phyloP scores from a whole-genome alignment of 2,329 filamentous ascomycete species.

The Trichocomaceae sp. region DNA sequence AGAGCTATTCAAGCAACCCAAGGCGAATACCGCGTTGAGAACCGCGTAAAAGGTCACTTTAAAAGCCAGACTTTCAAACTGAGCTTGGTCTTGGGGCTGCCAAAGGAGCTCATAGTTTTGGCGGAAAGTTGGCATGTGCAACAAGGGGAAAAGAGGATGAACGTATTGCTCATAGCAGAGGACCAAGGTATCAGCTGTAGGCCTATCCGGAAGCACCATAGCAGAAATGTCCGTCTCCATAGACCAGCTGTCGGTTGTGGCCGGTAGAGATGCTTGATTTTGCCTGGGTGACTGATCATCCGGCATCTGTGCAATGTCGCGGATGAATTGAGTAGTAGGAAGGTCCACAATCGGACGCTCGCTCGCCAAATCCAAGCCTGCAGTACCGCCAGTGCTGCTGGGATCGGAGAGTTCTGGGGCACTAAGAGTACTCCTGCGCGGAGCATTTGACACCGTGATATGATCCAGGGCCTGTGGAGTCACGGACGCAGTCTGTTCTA shows the following conservation, averaged over 20 bases:
- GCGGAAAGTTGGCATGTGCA: slow-evolving; percentile 36
- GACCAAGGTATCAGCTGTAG: not conserved
- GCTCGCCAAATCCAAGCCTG: not conserved
- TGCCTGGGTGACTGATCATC: not conserved
- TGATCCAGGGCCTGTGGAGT: not conserved
- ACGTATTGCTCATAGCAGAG: not conserved
- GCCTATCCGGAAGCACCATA: not conserved
- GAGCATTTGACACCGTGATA: not conserved
- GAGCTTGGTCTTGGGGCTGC: slow-evolving; percentile 37
- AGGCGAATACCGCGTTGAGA: slow-evolving; percentile 44
- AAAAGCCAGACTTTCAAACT: slow-evolving; percentile 25
- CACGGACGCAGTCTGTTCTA: not conserved
- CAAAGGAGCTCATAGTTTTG: slow-evolving; percentile 38
- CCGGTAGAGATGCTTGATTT: not conserved
- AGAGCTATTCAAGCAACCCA: slow-evolving; percentile 42
- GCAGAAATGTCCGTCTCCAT: not conserved
- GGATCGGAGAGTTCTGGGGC: not conserved
- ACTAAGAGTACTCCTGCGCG: not conserved
- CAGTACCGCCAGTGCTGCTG: not conserved
- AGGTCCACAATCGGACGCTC: not conserved
- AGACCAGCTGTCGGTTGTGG: not conserved
- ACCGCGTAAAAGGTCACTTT: slow-evolving; percentile 27
- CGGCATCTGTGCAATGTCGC: not conserved
- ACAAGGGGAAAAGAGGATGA: too few species aligned
- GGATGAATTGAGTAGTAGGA: not conserved